These are phyloP conservation scores for Starmerella gropengiesseri DNA, from an alignment of 805 yeast genomes.

Conservation along the genomic window DNA sequence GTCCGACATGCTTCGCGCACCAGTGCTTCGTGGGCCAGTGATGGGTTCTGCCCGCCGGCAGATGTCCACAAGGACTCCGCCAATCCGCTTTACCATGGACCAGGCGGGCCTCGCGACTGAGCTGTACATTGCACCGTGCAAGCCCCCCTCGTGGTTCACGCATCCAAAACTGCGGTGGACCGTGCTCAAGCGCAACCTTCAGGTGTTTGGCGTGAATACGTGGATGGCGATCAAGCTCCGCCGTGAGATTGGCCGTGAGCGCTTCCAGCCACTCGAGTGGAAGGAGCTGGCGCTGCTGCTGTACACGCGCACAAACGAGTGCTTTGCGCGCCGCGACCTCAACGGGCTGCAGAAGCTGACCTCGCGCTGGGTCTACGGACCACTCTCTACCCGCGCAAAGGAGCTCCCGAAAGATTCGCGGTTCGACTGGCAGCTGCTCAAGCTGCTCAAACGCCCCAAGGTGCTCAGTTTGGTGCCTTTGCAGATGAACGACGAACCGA, in stretches of 20 bases:
- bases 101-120: conserved; percentile 26
- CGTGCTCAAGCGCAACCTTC: conserved; percentile 23
- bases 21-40: background rate
- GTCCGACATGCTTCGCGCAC: background rate
- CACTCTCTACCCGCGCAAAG: conserved; percentile 42
- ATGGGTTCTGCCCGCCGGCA: background rate
- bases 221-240: conserved; percentile 26
- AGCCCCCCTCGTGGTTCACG: conserved; percentile 24
- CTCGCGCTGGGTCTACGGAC: conserved; percentile 54
- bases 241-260: conserved; percentile 22
- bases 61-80: conserved; percentile 15
- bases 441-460: conserved; percentile 62
- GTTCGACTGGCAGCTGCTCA: conserved; percentile 66
- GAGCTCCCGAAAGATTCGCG: conserved; percentile 47
- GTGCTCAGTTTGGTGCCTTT: conserved; percentile 59
- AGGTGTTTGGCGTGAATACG: conserved; percentile 24
- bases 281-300: conserved; percentile 72
- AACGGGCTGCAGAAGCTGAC: conserved; percentile 36
- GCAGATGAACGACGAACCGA: conserved; percentile 45
- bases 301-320: conserved; percentile 67
- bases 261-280: conserved; percentile 51
- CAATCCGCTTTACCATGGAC: conserved; percentile 23
- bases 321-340: conserved; percentile 56
- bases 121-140: conserved; percentile 32
- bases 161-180: conserved; percentile 24